Evolutionary conservation across 768 basidiomycete genomes (phyloP), one percentile per base, ranked within the genome.

Genomic region (Multifurca ochricompacta): DNA sequence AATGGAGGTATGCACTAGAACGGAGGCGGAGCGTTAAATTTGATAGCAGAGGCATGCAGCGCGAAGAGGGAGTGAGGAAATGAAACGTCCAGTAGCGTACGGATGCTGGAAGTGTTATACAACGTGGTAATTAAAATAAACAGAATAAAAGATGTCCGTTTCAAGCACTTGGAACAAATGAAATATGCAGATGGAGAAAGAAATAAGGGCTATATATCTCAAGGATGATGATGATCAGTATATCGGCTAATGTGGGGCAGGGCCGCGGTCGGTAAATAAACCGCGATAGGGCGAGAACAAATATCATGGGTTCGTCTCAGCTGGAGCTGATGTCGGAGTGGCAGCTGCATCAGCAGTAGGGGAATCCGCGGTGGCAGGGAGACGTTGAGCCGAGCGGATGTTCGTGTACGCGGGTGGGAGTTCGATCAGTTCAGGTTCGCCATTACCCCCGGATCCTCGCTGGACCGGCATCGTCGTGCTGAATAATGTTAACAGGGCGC

Each of bases 331-430:
- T 3, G 49, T 14, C 16, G 40, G 18, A 21, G 4, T 2, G 2
- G 7, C 5, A 42, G 25, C 6, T 42, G 27, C 10, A n/a, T 16
- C 13, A 2, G 44, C 16, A 3, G 45, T 18, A 16, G 32, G 11
- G 18, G 50, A 32, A 45, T n/a, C n/a, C n/a, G 36, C 0, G 16
- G 43, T 37, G 23, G 31, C 43, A 16, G 50, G 50, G 31, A 44
- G 41, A 13, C 23, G 25, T 25, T 34, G 31, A 19, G 21, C 5
- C 18, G 40, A 39, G 13, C 60, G 60, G 43, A 90, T 73, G 56
- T 85, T 78, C 25, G 84, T 87, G 67, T 91, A 91, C 28, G 87
- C 87, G 2, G 88, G 88, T 13, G 88, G 88, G 45, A 91, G 74
- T 67, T 91, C 89, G 42, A 91, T 79, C 39, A 87, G 89, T 67